Evolutionary conservation across 202 grass and related monocot species (phyloP).

Genomic region (Bolboschoenoplectus hybrid): DNA sequence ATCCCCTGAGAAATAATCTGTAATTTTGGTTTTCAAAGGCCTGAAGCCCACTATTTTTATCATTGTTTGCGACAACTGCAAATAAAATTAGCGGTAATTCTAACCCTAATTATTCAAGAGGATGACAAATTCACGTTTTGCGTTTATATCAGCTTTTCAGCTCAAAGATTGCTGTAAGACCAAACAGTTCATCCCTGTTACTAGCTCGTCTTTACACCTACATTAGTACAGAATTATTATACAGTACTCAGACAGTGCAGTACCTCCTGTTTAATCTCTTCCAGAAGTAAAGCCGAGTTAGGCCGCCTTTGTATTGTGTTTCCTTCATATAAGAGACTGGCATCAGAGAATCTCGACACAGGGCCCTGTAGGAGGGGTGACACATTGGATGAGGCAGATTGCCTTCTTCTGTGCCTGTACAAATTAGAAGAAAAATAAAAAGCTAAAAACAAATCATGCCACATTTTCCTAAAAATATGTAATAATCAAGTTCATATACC

Average conservation of each 20-base stretch:
- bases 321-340: conserved; percentile 63
- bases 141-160: not conserved
- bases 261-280: conserved; percentile 90
- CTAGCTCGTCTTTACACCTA: not conserved
- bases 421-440: conserved; percentile 22
- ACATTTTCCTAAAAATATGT: not conserved
- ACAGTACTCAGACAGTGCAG: conserved; percentile 42
- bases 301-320: conserved; percentile 66
- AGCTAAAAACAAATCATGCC: not conserved
- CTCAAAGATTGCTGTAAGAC: not conserved
- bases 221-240: not conserved
- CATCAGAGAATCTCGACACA: conserved; percentile 62
- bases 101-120: not conserved
- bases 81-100: not conserved
- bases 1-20: not conserved
- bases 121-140: not conserved
- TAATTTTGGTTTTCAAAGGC: conserved; percentile 7
- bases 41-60: not conserved
- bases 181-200: conserved; percentile 1
- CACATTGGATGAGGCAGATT: conserved; percentile 62
- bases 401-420: conserved; percentile 54
- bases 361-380: conserved; percentile 70
- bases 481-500: conserved; percentile 2
- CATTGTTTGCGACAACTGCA: not conserved
- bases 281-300: conserved; percentile 84